Conservation (phyloP, 768 basidiomycete species). For the Pleurotus djamor region DNA sequence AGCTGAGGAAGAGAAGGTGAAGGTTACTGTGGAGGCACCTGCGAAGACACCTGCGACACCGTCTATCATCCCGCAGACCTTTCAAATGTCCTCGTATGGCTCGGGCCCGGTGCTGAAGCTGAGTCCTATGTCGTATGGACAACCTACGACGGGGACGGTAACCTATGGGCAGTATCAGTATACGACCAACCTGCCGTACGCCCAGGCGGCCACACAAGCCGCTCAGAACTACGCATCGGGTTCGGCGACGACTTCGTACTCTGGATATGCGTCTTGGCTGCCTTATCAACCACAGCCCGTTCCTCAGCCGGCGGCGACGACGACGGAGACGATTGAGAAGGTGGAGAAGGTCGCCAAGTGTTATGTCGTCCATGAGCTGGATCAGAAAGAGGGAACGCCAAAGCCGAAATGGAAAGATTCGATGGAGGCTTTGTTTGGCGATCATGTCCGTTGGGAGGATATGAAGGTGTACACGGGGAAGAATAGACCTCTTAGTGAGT, state of each 20-base stretch:
- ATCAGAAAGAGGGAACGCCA: constrained; percentile 38
- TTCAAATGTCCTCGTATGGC: not conserved
- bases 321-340: constrained; percentile 19
- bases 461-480: constrained; percentile 63
- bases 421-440: constrained; percentile 82
- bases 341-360: constrained; percentile 60
- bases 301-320: not conserved
- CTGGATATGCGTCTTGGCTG: constrained; percentile 1
- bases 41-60: constrained; percentile 16
- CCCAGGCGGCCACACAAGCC: not conserved
- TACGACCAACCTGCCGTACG: not conserved
- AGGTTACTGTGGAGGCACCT: constrained; percentile 30
- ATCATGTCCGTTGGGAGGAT: constrained; percentile 80
- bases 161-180: constrained; percentile 13
- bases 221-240: not conserved
- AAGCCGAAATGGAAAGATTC: constrained; percentile 70
- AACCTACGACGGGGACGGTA: not conserved
- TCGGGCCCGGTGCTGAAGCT: not conserved
- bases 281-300: not conserved
- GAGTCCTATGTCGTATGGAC: not conserved
- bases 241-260: not conserved
- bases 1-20: constrained; percentile 53
- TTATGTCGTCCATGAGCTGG: constrained; percentile 68
- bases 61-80: constrained; percentile 7
- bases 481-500: constrained; percentile 58